Base-by-base conservation (phyloP, 129 eudicot genomes). In the Centella asiatica region DNA sequence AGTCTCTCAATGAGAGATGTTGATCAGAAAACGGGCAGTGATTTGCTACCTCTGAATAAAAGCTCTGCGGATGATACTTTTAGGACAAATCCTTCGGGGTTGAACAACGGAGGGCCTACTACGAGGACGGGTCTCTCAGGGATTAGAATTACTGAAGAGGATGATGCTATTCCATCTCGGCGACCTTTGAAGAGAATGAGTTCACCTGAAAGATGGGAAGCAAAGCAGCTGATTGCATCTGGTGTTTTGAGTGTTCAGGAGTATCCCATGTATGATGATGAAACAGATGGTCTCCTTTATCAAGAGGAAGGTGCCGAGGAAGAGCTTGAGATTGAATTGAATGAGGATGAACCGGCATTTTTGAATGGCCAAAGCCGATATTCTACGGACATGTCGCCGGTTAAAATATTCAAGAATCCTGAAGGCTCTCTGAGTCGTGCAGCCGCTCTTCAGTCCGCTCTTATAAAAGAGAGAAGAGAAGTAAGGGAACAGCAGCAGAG, bases 351-450 rank as follows among this genome's bases (percentile, higher is more conserved):
- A 36, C 95, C 97, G 2, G 87, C 86, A 1, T 90, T 90, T 47
- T 69, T 90, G 79, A 80, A 79, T 46, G 97, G 97, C 1, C 95
- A 83, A 69, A 83, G 74, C n/a, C 78, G 85, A 15, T 90, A 86
- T 45, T 81, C 95, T 0, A 75, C 77, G 48, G 95, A 90, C 44
- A 78, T 83, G 95, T 90, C 97, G 23, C 95, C 97, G 1, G 89
- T 90, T 9, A 90, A 83, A 75, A 83, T 90, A 44, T 90, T 86
- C 26, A 90, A 86, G 74, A 83, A 86, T 55, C 97, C 95, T 0
- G 95, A 90, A 68, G 97, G 95, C 5, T 90, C 97, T 1, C 71
- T 90, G 81, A 90, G 97, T 42, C 95, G 95, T 67, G 97, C 97
- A 28, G 97, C 97, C 3, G 97, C 95, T n/a, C 81, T 86, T 39